phyloP scores from a whole-genome alignment of 139 green algal species.

The Tetraselmis chui region DNA sequence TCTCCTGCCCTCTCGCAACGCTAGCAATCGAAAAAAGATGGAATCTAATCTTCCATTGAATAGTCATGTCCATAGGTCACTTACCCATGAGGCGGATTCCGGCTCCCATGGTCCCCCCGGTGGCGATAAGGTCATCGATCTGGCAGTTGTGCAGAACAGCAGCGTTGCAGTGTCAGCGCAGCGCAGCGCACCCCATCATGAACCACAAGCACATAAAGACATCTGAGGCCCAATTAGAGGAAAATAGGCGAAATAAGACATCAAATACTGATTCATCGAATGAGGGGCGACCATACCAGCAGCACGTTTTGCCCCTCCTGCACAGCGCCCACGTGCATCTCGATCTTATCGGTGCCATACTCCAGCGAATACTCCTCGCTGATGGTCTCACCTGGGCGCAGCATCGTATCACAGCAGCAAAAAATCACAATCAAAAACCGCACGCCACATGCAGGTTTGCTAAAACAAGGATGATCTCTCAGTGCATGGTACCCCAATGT shows the following conservation, averaged over 20 bases:
- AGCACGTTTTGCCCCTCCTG: constrained; percentile 76
- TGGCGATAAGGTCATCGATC: constrained; percentile 97
- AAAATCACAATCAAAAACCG: too few relatives aligned
- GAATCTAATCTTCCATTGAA: background rate
- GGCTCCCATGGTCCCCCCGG: constrained; percentile 87
- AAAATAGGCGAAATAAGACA: too few relatives aligned
- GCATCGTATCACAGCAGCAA: too few relatives aligned
- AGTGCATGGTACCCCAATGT: too few relatives aligned
- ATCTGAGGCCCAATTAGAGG: too few relatives aligned
- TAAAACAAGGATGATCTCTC: too few relatives aligned
- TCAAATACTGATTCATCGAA: too few relatives aligned
- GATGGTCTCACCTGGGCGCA: constrained; percentile 70
- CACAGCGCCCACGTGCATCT: constrained; percentile 91
- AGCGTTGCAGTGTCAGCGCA: too few relatives aligned
- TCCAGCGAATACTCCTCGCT: constrained; percentile 76
- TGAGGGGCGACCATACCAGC: constrained; percentile 40
- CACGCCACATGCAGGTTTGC: too few relatives aligned
- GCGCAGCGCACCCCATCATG: too few relatives aligned
- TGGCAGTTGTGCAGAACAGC: too few relatives aligned
- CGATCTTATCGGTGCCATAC: constrained; percentile 91
- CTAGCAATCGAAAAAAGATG: background rate
- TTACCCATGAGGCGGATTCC: constrained; percentile 74
- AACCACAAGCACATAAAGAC: too few relatives aligned
- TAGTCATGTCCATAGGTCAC: constrained; percentile 15
- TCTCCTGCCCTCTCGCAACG: background rate